Evolutionary conservation across 371 early-diverging fungal species (phyloP).

Genomic region (Parasitella parasitica): DNA sequence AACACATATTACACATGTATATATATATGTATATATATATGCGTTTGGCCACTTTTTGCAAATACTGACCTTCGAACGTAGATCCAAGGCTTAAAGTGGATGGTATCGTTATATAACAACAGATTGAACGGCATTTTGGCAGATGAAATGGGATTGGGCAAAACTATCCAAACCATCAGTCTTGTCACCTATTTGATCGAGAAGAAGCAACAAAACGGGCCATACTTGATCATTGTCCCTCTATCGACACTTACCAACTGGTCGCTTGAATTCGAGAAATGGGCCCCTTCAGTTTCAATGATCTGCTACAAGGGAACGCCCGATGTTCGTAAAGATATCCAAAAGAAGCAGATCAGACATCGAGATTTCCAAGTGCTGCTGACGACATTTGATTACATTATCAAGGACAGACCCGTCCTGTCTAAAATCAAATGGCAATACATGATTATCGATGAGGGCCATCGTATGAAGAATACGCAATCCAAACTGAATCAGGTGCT

Average conservation of each 20-base stretch:
- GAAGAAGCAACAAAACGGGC: slow-evolving; percentile 87
- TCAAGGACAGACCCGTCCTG: slow-evolving; percentile 86
- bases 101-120: slow-evolving; percentile 97
- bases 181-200: slow-evolving; percentile 94
- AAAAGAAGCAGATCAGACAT: slow-evolving; percentile 70
- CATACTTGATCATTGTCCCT: slow-evolving; percentile 93
- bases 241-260: slow-evolving; percentile 98
- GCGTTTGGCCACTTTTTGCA: too few species aligned
- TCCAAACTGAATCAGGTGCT: slow-evolving; percentile 86
- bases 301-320: slow-evolving; percentile 93
- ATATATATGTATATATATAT: too few species aligned
- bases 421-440: slow-evolving; percentile 92
- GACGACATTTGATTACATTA: slow-evolving; percentile 98
- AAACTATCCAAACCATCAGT: slow-evolving; percentile 98
- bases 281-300: slow-evolving; percentile 92
- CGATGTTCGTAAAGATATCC: slow-evolving; percentile 69
- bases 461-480: slow-evolving; percentile 96
- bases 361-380: slow-evolving; percentile 92
- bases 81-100: slow-evolving; percentile 98
- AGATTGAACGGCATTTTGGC: slow-evolving; percentile 96
- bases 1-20: neutral
- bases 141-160: slow-evolving; percentile 98
- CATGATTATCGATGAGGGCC: slow-evolving; percentile 99
- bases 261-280: slow-evolving; percentile 96
- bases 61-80: slow-evolving; percentile 2